A percentile compares a stretch with the other conserved stretches of the same genome.
These are phyloP conservation scores for Lolium perenne DNA, from an alignment of 176 grass and related monocot species.

Conservation along the genomic window DNA sequence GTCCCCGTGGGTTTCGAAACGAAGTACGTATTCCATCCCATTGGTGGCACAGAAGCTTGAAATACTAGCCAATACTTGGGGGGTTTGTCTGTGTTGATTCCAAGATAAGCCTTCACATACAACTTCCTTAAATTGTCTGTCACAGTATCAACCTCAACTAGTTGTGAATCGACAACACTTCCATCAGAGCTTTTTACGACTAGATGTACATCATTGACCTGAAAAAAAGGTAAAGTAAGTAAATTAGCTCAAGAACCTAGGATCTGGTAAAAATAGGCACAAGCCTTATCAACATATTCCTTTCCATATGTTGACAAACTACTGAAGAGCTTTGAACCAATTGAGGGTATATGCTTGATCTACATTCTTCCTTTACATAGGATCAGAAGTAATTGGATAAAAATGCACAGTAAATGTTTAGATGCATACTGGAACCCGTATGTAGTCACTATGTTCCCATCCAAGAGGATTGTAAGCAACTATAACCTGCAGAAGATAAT, in stretches of 20 bases:
- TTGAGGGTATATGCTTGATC: neutral
- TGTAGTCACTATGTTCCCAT: slow-evolving; percentile 72
- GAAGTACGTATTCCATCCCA: slow-evolving; percentile 91
- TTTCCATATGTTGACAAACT: neutral
- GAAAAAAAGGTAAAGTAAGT: slow-evolving; percentile 40
- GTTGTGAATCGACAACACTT: slow-evolving; percentile 66
- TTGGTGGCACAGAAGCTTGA: slow-evolving; percentile 75
- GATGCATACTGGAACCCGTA: slow-evolving; percentile 72
- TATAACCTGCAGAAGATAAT: slow-evolving; percentile 54
- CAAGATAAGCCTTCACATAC: slow-evolving; percentile 89
- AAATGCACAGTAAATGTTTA: slow-evolving; percentile 6
- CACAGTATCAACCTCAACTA: slow-evolving; percentile 76
- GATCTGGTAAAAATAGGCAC: neutral
- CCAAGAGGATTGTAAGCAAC: slow-evolving; percentile 84
- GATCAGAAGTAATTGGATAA: neutral
- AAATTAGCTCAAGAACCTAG: neutral
- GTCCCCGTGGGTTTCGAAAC: slow-evolving; percentile 55
- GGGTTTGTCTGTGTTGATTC: slow-evolving; percentile 54
- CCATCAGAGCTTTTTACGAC: slow-evolving; percentile 72
- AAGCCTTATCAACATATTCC: slow-evolving; percentile 1
- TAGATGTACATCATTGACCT: slow-evolving; percentile 77
- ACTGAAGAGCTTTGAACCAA: neutral
- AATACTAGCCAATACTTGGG: slow-evolving; percentile 93
- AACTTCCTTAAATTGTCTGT: slow-evolving; percentile 73
- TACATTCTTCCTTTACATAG: neutral